A percentile compares a stretch with the other conserved stretches of the same genome.
These are phyloP conservation scores for Cercospora brassicicola DNA, from an alignment of 2,329 filamentous ascomycete genomes.

Conservation along the genomic window DNA sequence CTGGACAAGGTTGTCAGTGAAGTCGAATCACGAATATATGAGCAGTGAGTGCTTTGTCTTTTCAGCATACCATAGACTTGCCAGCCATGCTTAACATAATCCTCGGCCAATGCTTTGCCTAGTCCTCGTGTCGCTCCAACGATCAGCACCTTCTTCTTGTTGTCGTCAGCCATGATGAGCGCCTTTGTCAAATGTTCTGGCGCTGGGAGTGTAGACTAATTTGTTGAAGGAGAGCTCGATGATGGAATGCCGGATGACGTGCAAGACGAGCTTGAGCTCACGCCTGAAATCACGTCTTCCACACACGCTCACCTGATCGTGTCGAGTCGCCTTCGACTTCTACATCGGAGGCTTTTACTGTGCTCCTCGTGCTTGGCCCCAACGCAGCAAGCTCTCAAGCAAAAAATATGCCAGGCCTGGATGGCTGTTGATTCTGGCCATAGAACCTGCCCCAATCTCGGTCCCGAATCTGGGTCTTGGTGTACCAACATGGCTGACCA, in stretches of 20 bases:
- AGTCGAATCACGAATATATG: background rate
- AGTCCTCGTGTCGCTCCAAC: constrained; percentile 9
- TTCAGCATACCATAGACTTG: background rate
- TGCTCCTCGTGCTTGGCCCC: background rate
- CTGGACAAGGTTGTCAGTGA: background rate
- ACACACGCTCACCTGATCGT: background rate
- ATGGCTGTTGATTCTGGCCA: background rate
- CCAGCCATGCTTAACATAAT: constrained; percentile 5
- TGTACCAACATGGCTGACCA: background rate
- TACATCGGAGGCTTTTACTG: background rate
- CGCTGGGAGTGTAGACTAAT: background rate
- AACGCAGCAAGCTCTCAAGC: background rate
- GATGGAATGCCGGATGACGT: background rate
- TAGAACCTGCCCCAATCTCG: background rate
- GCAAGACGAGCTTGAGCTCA: background rate
- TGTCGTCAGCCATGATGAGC: background rate
- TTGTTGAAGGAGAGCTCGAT: background rate
- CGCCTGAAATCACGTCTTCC: background rate
- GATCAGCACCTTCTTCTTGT: constrained; percentile 5
- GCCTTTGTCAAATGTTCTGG: background rate
- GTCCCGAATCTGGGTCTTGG: background rate
- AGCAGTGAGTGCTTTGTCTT: background rate
- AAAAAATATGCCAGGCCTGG: background rate
- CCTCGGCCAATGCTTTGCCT: constrained; percentile 4
- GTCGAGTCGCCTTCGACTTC: background rate